Evolutionary conservation across 2,329 filamentous ascomycete species (phyloP), one percentile per base, ranked within the genome.

Genomic region (Colletotrichum tabaci): DNA sequence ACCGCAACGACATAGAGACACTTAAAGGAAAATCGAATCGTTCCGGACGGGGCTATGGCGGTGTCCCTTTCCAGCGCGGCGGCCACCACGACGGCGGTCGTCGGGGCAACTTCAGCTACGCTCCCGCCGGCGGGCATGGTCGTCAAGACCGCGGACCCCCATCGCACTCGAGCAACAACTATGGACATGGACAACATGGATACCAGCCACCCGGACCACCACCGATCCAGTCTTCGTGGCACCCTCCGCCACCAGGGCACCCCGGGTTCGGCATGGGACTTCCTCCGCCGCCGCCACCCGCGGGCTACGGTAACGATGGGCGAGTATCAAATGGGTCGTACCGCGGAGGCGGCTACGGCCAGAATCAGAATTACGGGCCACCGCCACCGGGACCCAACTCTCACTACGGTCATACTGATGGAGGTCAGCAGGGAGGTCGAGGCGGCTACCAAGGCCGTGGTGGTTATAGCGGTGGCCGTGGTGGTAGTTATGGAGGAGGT

Each of bases 1-100:
- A 93, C 68, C 87, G 89, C 44, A 89, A 88, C 70, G 95, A 98
- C 77, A 90, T 96, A 65, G 92, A 95, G 74, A 87, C 89, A 9
- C 88, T 95, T 53, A 90, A 91, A 78, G 87, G 88, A 64, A 91
- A 92, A 79, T 85, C 92, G 44, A 85, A 88, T 66, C 88, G 89
- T 72, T 86, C 88, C 26, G 91, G 94, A n/a, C 89, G 94, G 64
- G 89, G 88, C 58, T 90, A 90, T 76, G 92, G 93, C 15, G 93
- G 93, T 46, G 92, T 87, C 6, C 91, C 91, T 21, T 84, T 93
- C 16, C 75, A 77, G 30, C 72, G 78, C 56, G 83, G 72, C 80
- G 83, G 85, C 35, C 81, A 87, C 69, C 78, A 81, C 70, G 82
- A 86, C 65, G 83, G 87, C 42, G 80, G 84, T 60, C 83, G 66